Conservation (phyloP, 139 green algal genomes). For the Picochlorum sp. region DNA sequence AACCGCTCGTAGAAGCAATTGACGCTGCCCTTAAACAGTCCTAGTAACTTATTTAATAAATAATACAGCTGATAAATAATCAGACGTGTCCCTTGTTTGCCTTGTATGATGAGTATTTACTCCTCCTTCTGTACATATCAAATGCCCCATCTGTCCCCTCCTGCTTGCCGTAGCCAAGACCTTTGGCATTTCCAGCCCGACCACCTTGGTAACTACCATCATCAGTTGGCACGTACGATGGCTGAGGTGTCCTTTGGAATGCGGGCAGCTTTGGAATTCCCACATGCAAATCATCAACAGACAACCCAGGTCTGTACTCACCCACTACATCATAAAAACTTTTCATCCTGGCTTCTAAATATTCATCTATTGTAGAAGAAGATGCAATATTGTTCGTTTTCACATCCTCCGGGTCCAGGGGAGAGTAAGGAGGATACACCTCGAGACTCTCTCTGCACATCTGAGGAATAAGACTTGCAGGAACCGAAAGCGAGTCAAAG, state of each 20-base stretch:
- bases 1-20: slow-evolving; percentile 19
- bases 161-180: slow-evolving; percentile 13
- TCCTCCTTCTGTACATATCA: slow-evolving; percentile 32
- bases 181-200: neutral
- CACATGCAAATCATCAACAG: slow-evolving; percentile 18
- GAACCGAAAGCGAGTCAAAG: slow-evolving; percentile 60
- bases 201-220: slow-evolving; percentile 11
- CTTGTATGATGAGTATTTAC: slow-evolving; percentile 34
- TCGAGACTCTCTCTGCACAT: too few relatives aligned
- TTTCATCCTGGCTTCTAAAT: slow-evolving; percentile 58
- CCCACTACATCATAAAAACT: slow-evolving; percentile 66
- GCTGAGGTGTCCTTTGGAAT: neutral
- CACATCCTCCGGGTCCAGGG: slow-evolving; percentile 27
- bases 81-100: slow-evolving; percentile 10
- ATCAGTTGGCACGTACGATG: neutral
- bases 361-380: slow-evolving; percentile 49
- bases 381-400: slow-evolving; percentile 40
- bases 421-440: slow-evolving; percentile 49
- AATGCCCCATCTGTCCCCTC: slow-evolving; percentile 26
- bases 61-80: neutral
- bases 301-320: slow-evolving; percentile 46
- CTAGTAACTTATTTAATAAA: neutral
- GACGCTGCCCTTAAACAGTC: slow-evolving; percentile 19
- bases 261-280: neutral
- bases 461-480: slow-evolving; percentile 60